Evolutionary conservation across 2,329 filamentous ascomycete species (phyloP).

Genomic region (Knoxdaviesia capensis): DNA sequence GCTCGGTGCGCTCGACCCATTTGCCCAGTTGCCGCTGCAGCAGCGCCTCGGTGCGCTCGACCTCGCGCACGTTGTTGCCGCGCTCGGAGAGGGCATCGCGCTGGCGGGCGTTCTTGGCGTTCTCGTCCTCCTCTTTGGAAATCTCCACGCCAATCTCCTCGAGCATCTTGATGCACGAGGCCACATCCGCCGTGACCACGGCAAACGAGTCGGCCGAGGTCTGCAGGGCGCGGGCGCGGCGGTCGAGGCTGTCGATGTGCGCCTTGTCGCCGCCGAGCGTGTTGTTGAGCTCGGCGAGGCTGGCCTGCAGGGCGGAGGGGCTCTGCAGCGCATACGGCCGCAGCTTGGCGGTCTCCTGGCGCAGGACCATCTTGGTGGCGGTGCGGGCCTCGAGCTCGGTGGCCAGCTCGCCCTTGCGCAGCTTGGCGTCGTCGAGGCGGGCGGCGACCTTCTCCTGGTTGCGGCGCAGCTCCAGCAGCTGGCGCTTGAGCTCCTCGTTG

Average conservation of each 20-base stretch:
- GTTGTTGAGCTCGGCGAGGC: conserved; percentile 62
- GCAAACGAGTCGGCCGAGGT: conserved; percentile 81
- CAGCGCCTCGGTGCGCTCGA: conserved; percentile 72
- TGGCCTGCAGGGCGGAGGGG: conserved; percentile 62
- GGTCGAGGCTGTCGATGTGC: conserved; percentile 74
- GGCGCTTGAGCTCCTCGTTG: conserved; percentile 72
- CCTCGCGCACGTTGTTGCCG: conserved; percentile 74
- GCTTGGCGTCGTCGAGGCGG: conserved; percentile 64
- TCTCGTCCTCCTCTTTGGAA: conserved; percentile 78
- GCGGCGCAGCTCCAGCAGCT: conserved; percentile 58
- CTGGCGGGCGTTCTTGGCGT: conserved; percentile 59
- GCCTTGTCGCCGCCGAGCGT: conserved; percentile 59
- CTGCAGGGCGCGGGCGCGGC: conserved; percentile 71
- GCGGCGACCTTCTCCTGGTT: conserved; percentile 69
- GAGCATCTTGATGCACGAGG: conserved; percentile 70
- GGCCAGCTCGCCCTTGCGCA: conserved; percentile 60
- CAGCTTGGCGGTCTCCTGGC: conserved; percentile 75
- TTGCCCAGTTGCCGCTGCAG: conserved; percentile 68
- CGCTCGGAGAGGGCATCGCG: conserved; percentile 74
- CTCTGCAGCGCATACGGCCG: conserved; percentile 84
- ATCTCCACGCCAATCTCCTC: conserved; percentile 76
- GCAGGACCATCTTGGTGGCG: conserved; percentile 45
- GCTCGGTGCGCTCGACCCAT: conserved; percentile 73
- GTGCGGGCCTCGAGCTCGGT: conserved; percentile 51
- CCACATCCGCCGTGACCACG: conserved; percentile 68